Conservation (phyloP, 2,329 filamentous ascomycete genomes). For the Triangularia setosa region DNA sequence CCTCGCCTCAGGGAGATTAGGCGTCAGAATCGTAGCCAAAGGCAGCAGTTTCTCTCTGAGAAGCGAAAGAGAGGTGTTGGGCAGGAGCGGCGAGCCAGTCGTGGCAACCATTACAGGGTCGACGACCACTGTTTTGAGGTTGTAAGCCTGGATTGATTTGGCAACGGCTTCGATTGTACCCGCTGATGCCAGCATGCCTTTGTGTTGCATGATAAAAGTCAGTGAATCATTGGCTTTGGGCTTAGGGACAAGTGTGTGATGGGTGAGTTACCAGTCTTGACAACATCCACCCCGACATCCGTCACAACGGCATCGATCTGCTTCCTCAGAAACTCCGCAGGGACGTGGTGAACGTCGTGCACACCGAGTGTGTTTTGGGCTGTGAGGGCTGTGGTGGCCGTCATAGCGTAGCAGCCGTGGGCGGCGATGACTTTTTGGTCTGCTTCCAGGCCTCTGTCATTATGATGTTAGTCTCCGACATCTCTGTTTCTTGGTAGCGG, state of each 20-base stretch:
- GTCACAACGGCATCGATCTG: slow-evolving; percentile 81
- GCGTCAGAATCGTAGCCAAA: slow-evolving; percentile 65
- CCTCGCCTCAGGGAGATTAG: slow-evolving; percentile 72
- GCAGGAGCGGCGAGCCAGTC: slow-evolving; percentile 67
- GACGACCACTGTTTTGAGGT: slow-evolving; percentile 58
- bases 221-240: neutral
- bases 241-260: neutral
- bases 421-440: slow-evolving; percentile 93
- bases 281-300: slow-evolving; percentile 82
- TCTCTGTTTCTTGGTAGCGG: slow-evolving; percentile 1
- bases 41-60: slow-evolving; percentile 61
- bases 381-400: slow-evolving; percentile 91
- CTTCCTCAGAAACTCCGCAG: slow-evolving; percentile 72
- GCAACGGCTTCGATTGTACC: slow-evolving; percentile 67
- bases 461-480: neutral
- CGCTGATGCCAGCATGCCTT: slow-evolving; percentile 78
- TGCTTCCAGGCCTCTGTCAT: slow-evolving; percentile 77
- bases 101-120: slow-evolving; percentile 92
- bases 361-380: slow-evolving; percentile 91
- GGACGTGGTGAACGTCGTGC: slow-evolving; percentile 72
- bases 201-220: neutral
- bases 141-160: slow-evolving; percentile 55
- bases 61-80: slow-evolving; percentile 57
- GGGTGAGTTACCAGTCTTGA: slow-evolving; percentile 72
- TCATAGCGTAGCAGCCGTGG: slow-evolving; percentile 94